Percentiles rank a stretch among this genome's conserved stretches.
Evolutionary conservation across 495 filamentous ascomycete genomes (phyloP).

Genomic region (Glutinoglossum americanum): DNA sequence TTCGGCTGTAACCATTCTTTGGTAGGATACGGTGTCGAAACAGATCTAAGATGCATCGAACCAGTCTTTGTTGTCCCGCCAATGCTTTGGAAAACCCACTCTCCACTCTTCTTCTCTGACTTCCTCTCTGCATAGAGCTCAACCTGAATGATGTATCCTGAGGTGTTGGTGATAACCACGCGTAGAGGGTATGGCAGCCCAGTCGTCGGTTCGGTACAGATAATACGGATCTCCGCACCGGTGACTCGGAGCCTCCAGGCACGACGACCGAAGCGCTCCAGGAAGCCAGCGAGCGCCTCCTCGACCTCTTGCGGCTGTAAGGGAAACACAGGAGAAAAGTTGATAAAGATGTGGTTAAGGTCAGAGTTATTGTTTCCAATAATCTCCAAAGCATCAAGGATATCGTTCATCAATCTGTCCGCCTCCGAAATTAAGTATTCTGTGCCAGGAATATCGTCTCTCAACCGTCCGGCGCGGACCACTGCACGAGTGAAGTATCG

Average conservation of each 20-base stretch:
- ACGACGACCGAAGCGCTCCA: constrained; percentile 88
- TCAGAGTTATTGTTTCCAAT: constrained; percentile 98
- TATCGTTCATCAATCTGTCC: constrained; percentile 90
- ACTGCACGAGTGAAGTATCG: constrained; percentile 94
- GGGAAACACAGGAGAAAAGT: constrained; percentile 91
- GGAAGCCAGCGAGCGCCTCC: constrained; percentile 80
- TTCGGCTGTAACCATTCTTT: constrained; percentile 99
- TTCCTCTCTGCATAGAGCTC: constrained; percentile 96
- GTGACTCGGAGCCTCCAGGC: constrained; percentile 93
- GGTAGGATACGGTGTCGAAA: constrained; percentile 82
- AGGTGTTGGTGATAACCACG: constrained; percentile 95
- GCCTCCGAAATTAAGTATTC: constrained; percentile 97
- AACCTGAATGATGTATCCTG: constrained; percentile 94
- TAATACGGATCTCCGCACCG: constrained; percentile 92
- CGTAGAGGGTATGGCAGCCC: constrained; percentile 80
- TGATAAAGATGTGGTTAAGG: constrained; percentile 99
- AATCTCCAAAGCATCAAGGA: constrained; percentile 91
- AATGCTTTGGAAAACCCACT: constrained; percentile 97
- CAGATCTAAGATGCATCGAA: constrained; percentile 80
- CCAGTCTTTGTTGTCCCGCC: constrained; percentile 82
- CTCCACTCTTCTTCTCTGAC: constrained; percentile 64
- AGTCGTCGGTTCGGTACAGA: constrained; percentile 76
- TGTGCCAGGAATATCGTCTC: constrained; percentile 89
- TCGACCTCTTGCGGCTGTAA: constrained; percentile 79
- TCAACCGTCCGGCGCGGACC: constrained; percentile 74